Percentiles rank a stretch among this genome's conserved stretches.
phyloP scores from a whole-genome alignment of 441 rosid genomes.

The Populus hybrid region DNA sequence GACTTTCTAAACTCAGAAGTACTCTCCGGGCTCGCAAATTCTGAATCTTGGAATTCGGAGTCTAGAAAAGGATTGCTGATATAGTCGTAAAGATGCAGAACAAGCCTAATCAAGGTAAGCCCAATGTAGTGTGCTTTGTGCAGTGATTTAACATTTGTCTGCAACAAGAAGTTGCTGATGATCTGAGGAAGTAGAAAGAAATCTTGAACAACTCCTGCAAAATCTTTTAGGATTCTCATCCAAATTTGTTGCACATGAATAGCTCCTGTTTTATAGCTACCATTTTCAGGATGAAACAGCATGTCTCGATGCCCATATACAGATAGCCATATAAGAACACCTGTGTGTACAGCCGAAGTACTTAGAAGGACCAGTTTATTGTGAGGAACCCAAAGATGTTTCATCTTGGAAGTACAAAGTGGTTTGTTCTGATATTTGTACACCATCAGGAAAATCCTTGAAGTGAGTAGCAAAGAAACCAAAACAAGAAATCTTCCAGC shows the following conservation, averaged over 20 bases:
- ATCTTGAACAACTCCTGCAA: background rate
- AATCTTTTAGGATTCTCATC: background rate
- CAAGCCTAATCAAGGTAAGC: conserved; percentile 15
- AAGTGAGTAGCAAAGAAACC: background rate
- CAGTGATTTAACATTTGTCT: conserved; percentile 13
- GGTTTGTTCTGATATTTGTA: background rate
- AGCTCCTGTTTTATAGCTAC: background rate
- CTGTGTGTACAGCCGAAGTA: background rate
- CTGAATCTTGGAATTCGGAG: background rate
- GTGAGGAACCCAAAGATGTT: background rate
- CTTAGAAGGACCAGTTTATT: background rate
- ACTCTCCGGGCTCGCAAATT: background rate
- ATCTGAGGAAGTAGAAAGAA: conserved; percentile 20
- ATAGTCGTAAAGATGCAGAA: background rate
- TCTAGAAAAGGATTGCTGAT: conserved; percentile 15
- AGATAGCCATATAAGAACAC: background rate
- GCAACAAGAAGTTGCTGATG: conserved; percentile 12
- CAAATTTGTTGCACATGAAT: background rate
- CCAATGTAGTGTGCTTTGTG: conserved; percentile 15
- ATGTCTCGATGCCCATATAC: background rate
- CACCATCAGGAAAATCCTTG: conserved; percentile 7
- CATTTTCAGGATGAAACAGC: background rate
- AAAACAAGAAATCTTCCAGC: background rate
- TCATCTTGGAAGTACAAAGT: background rate
- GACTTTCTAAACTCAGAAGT: background rate